phyloP scores from a whole-genome alignment of 306 rosid genomes.

The Ammopiptanthus mongolicus region DNA sequence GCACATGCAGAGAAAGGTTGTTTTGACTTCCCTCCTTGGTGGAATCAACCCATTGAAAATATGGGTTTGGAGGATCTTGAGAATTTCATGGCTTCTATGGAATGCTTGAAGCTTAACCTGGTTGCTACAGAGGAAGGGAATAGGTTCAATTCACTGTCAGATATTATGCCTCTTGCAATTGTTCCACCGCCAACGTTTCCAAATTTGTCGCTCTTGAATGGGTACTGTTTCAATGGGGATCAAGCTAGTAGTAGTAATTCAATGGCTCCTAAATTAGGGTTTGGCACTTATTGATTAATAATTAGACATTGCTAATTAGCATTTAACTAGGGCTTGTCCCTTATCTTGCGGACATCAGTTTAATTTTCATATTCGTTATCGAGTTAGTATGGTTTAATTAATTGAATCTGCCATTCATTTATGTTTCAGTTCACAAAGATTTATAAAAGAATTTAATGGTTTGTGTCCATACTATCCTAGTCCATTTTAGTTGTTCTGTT shows the following conservation, averaged over 20 bases:
- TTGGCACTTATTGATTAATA: background rate
- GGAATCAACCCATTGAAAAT: background rate
- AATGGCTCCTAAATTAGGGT: background rate
- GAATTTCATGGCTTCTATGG: background rate
- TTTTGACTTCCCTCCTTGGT: background rate
- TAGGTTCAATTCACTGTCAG: background rate
- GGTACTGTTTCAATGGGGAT: background rate
- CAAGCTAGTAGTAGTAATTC: background rate
- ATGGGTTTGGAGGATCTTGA: conserved; percentile 25
- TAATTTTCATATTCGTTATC: background rate
- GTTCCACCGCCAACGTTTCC: background rate
- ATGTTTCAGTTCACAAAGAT: background rate
- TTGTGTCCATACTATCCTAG: too few relatives aligned
- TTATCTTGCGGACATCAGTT: background rate
- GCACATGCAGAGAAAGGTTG: too few relatives aligned
- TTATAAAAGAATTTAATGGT: background rate
- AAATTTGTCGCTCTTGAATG: background rate
- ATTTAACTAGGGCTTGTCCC: background rate
- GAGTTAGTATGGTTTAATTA: background rate
- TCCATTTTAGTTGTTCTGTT: too few relatives aligned
- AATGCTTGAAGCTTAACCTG: background rate
- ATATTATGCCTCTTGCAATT: background rate
- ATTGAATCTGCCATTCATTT: background rate
- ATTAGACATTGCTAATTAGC: background rate
- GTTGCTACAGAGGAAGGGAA: background rate